These are phyloP conservation scores for Chiua sp. DNA, from an alignment of 1,284 basidiomycete genomes.

Conservation along the genomic window DNA sequence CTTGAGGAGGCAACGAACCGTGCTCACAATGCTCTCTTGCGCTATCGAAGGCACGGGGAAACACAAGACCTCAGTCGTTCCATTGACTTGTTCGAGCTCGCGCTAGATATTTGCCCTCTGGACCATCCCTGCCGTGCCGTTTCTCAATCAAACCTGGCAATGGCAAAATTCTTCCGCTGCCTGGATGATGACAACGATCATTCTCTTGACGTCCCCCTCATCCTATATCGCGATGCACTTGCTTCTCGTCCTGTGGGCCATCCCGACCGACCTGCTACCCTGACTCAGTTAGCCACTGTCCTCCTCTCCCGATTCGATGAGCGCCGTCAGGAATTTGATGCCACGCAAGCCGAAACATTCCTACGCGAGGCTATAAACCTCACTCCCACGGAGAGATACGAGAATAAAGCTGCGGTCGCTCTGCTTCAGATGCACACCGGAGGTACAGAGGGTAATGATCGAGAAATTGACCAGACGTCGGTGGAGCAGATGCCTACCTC, in stretches of 20 bases:
- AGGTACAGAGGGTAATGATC: background rate
- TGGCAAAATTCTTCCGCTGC: background rate
- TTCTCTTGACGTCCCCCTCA: background rate
- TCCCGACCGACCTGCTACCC: background rate
- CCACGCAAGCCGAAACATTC: background rate
- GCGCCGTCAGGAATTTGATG: background rate
- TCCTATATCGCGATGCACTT: background rate
- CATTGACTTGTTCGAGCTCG: conserved; percentile 1
- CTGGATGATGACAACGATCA: background rate
- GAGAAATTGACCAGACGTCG: background rate
- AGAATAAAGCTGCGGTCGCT: background rate
- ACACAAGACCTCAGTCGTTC: conserved; percentile 4
- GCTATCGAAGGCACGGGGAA: background rate
- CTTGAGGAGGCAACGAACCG: conserved; percentile 4
- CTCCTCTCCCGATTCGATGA: background rate
- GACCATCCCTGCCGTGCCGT: conserved; percentile 10
- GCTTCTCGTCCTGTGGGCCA: background rate
- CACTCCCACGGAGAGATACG: background rate
- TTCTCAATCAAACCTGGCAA: conserved; percentile 13
- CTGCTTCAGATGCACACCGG: background rate
- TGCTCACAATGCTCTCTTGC: background rate
- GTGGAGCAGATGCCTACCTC: background rate
- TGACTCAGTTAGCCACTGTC: background rate
- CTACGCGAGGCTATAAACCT: background rate
- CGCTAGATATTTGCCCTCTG: conserved; percentile 9